phyloP scores from a whole-genome alignment of 176 grass and related monocot species.

The Cenchrus americanus region DNA sequence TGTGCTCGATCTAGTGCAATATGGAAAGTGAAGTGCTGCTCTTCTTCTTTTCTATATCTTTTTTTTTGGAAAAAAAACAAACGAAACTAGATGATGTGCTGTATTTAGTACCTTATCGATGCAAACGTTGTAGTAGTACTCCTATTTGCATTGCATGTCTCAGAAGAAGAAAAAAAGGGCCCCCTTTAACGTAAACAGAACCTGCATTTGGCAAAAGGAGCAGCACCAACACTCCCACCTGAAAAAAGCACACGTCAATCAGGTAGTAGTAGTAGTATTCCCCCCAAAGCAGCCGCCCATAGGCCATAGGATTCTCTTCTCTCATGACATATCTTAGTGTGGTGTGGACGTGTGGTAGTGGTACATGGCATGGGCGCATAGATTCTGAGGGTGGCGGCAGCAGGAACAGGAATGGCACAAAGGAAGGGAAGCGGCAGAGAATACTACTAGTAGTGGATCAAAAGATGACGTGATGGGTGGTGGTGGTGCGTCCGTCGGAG shows the following conservation, averaged over 20 bases:
- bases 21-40: slow-evolving; percentile 8
- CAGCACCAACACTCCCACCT: slow-evolving; percentile 16
- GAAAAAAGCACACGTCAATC: slow-evolving; percentile 33
- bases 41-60: background rate
- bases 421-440: background rate
- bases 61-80: background rate
- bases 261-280: too few relatives aligned
- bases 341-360: background rate
- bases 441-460: too few relatives aligned
- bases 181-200: background rate
- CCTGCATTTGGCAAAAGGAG: background rate
- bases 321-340: slow-evolving; percentile 24
- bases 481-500: background rate
- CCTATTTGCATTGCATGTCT: background rate
- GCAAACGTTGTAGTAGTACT: slow-evolving; percentile 24
- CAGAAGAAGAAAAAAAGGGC: background rate
- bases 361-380: slow-evolving; percentile 23
- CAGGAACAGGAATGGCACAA: slow-evolving; percentile 10
- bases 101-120: background rate
- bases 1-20: background rate
- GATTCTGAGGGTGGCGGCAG: slow-evolving; percentile 16
- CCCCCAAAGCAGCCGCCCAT: slow-evolving; percentile 27
- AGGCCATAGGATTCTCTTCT: too few relatives aligned
- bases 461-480: slow-evolving; percentile 44
- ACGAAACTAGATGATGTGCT: background rate